Evolutionary conservation across 1,284 basidiomycete species (phyloP).

Genomic region (Meripilus lineatus): DNA sequence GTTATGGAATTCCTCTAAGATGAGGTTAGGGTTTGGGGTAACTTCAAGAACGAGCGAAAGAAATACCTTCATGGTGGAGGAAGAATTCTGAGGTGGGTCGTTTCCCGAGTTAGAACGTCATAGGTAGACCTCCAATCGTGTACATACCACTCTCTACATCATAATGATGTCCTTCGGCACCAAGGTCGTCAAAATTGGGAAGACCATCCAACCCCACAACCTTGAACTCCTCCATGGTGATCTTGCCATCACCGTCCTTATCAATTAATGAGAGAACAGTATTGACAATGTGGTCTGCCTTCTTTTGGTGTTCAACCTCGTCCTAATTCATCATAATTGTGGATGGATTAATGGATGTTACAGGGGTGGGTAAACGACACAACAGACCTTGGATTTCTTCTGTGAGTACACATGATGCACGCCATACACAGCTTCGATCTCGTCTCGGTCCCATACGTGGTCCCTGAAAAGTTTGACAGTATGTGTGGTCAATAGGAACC

Average conservation of each 20-base stretch:
- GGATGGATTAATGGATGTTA: background rate
- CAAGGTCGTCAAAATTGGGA: conserved; percentile 85
- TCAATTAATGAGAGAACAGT: conserved; percentile 78
- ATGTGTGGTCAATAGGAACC: background rate
- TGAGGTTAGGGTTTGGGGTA: conserved; percentile 3
- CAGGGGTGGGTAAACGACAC: background rate
- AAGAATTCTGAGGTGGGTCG: conserved; percentile 66
- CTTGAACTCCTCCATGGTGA: conserved; percentile 80
- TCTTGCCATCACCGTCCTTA: conserved; percentile 71
- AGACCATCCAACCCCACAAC: conserved; percentile 74
- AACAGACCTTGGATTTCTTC: conserved; percentile 71
- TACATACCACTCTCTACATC: conserved; percentile 78
- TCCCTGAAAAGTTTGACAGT: conserved; percentile 37
- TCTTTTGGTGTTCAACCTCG: conserved; percentile 77
- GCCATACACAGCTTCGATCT: conserved; percentile 90
- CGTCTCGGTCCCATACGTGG: conserved; percentile 71
- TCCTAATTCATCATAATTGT: too few relatives aligned
- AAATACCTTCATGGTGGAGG: conserved; percentile 86
- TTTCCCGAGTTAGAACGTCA: too few relatives aligned
- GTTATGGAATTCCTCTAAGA: conserved; percentile 81
- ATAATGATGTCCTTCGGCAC: conserved; percentile 91
- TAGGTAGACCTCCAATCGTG: too few relatives aligned
- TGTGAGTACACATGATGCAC: conserved; percentile 93
- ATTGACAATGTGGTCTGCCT: conserved; percentile 79
- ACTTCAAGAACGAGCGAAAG: background rate